Conservation (phyloP, 176 grass and related monocot genomes). For the Raddia guianensis region DNA sequence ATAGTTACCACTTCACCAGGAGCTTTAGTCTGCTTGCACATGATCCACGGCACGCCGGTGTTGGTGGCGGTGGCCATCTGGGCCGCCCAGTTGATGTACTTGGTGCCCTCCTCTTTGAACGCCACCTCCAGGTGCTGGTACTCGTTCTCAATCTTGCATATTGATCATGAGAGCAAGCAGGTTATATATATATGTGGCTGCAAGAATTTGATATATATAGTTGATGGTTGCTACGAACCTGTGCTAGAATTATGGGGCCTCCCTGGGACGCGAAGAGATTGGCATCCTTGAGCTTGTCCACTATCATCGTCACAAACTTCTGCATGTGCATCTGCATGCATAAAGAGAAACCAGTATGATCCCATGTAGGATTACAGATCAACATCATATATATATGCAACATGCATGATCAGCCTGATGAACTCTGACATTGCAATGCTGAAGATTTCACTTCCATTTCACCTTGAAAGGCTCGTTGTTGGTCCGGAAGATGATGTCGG, state of each 20-base stretch:
- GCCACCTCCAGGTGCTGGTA: constrained; percentile 58
- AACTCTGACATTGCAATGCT: background rate
- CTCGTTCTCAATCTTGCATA: constrained; percentile 80
- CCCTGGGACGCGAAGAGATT: constrained; percentile 83
- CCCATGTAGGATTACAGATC: too few species aligned
- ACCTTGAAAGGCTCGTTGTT: constrained; percentile 89
- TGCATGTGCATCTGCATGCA: constrained; percentile 63
- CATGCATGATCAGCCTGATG: background rate
- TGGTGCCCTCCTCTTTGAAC: constrained; percentile 60
- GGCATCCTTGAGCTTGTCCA: constrained; percentile 71
- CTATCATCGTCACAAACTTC: constrained; percentile 58
- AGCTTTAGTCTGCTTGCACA: constrained; percentile 91
- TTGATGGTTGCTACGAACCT: constrained; percentile 43
- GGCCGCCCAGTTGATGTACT: constrained; percentile 72
- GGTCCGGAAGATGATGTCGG: constrained; percentile 66
- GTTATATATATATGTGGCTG: background rate
- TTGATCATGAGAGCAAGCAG: too few species aligned
- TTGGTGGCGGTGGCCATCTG: constrained; percentile 52
- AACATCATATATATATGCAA: too few species aligned
- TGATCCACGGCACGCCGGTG: constrained; percentile 76
- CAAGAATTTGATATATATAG: background rate
- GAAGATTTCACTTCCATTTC: background rate
- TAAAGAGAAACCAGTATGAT: constrained; percentile 2
- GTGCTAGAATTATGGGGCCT: constrained; percentile 85
- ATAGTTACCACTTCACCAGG: constrained; percentile 69